Base-by-base conservation (phyloP, 1,284 basidiomycete genomes). In the Moesziomyces parantarcticus region DNA sequence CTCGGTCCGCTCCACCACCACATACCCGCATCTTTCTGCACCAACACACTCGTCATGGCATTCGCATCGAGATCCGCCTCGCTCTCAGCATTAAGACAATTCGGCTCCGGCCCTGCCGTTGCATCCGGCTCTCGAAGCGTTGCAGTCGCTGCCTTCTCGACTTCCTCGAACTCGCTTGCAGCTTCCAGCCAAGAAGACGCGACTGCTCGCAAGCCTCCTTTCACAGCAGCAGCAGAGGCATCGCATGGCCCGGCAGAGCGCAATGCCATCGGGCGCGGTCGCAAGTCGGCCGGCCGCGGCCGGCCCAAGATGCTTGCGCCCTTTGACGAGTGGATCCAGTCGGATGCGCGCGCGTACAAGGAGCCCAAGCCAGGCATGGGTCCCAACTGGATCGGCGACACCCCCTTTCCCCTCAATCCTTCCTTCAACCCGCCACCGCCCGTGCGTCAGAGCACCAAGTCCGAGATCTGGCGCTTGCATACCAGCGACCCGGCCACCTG, bases 371-470 rank as follows among this genome's bases (percentile, higher is more conserved):
- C 78, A 0, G 74, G 77, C 2, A 66, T 62, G 46, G 79, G 79
- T 7, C 79, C 79, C 46, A 77, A 79, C 64, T 81, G 79, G 79
- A 75, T 81, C 54, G 78, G 70, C n/a, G 61, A 67, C 18, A 81
- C 78, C 3, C 81, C 81, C 16, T 83, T 83, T 53, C 81, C 81
- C 0, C 70, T 82, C 61, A 83, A 83, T 49, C 80, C 81, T 11
- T 54, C 79, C 7, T 83, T 83, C 61, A 68, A 71, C 25, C 81
- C 81, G 2, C 79, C 80, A 23, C 64, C 80, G 3, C 81, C 81
- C 5, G 50, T 82, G 8, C 59, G 74, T 34, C 72, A 78, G 32
- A 61, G 52, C 34, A 68, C 76, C 45, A 77, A 77, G 57, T 61
- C 77, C 50, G 67, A 79, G 47, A 77, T 83, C 26, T 83, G 81